Evolutionary conservation across 179 eudicot species (phyloP).

Genomic region (Drosera spatulata): DNA sequence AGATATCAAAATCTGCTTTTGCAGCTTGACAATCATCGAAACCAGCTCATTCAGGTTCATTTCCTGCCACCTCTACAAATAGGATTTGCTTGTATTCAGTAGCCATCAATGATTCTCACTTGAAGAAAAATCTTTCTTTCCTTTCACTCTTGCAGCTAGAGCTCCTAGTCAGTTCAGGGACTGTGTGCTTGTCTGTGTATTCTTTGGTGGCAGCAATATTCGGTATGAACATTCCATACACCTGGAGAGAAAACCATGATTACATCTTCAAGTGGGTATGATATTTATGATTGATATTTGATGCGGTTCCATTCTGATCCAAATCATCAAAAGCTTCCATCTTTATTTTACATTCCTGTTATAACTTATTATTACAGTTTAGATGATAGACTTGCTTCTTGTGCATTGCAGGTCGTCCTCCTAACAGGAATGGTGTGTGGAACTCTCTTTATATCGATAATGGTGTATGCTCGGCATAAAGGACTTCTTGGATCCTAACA

Average conservation of each 20-base stretch:
- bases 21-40: slow-evolving; percentile 93
- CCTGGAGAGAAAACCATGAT: slow-evolving; percentile 52
- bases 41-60: slow-evolving; percentile 76
- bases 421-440: too few relatives aligned
- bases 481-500: too few relatives aligned
- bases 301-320: too few relatives aligned
- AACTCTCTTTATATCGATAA: too few relatives aligned
- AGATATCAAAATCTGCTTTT: slow-evolving; percentile 1
- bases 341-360: too few relatives aligned
- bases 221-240: slow-evolving; percentile 81
- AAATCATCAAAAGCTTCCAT: too few relatives aligned
- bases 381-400: too few relatives aligned
- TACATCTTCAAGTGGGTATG: slow-evolving; percentile 71
- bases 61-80: neutral
- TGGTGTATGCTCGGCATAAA: too few relatives aligned
- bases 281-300: neutral
- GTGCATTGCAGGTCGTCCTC: too few relatives aligned
- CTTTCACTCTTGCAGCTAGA: slow-evolving; percentile 53
- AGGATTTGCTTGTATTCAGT: neutral
- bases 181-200: slow-evolving; percentile 62
- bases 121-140: neutral
- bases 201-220: slow-evolving; percentile 74
- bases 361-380: too few relatives aligned
- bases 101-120: neutral
- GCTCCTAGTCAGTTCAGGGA: slow-evolving; percentile 66